These are phyloP conservation scores for Clarkia xantiana DNA, from an alignment of 345 rosid species.

Conservation along the genomic window DNA sequence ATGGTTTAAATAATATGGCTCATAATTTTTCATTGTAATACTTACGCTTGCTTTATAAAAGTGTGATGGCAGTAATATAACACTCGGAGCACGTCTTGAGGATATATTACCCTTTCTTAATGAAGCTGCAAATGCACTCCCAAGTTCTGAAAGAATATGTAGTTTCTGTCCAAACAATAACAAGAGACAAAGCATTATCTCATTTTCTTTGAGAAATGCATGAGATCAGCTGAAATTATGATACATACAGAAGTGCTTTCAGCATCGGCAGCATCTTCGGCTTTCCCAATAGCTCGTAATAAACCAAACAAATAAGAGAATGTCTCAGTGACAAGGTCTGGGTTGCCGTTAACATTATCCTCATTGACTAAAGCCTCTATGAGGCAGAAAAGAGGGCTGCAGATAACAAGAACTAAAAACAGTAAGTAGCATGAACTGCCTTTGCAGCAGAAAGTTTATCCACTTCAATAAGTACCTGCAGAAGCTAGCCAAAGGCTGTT, in stretches of 20 bases:
- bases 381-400: conserved; percentile 66
- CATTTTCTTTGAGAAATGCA: background rate
- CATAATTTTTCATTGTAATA: conserved; percentile 23
- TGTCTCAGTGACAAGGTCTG: conserved; percentile 30
- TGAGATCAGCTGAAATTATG: conserved; percentile 1
- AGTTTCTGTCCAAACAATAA: conserved; percentile 46
- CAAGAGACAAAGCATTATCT: background rate
- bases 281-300: conserved; percentile 68
- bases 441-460: background rate
- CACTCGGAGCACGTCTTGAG: conserved; percentile 32
- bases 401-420: conserved; percentile 14
- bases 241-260: conserved; percentile 52
- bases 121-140: conserved; percentile 34
- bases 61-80: conserved; percentile 61
- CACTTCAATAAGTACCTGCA: conserved; percentile 30
- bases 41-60: conserved; percentile 42
- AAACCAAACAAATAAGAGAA: conserved; percentile 34
- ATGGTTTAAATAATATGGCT: conserved; percentile 27
- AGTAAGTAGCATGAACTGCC: conserved; percentile 6
- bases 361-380: conserved; percentile 36
- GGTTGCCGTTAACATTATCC: conserved; percentile 20
- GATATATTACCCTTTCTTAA: conserved; percentile 24
- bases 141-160: conserved; percentile 66
- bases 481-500: conserved; percentile 43
- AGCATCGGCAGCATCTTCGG: conserved; percentile 64